Evolutionary conservation across 495 filamentous ascomycete species (phyloP), one percentile per base, ranked within the genome.

Genomic region (Venustampulla echinocandica): DNA sequence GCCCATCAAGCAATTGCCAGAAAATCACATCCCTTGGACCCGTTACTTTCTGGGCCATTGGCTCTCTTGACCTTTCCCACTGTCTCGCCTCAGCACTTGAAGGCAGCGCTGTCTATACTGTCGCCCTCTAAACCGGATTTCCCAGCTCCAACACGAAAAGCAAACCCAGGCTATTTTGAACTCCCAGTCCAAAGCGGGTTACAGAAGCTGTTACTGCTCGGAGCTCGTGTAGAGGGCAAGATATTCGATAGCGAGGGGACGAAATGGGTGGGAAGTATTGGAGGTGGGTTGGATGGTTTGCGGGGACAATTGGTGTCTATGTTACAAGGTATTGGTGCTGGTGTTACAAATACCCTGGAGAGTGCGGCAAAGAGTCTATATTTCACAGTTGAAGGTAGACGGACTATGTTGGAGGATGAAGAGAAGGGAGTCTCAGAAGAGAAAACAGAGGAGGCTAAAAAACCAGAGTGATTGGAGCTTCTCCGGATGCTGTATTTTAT

Each of bases 221-320:
- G 87, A 45, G 89, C 89, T 14, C 74, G 92, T 44, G 77, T 95
- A 19, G 77, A 81, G 54, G 84, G 83, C 49, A 78, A 76, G 66
- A 83, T 88, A 35, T 87, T 97, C 56, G 93, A 98, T 65, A 58
- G 73, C 22, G 80, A 81, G 14, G 81, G 85, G 52, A 69, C 85
- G 46, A 83, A 80, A 61, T 92, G 86, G 85, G 77, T 97, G 42
- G 86, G 84, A 33, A 74, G 78, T n/a, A 85, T 97, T 58, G 73
- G 83, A 55, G 83, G 82, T 42, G 89, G 89, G 10, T 60, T 95
- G 47, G 87, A 90, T 22, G 81, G 82, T 15, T 69, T 97, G 53
- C 75, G 90, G 47, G 84, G 78, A 22, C 83, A 93, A 70, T 69
- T 99, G 51, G 80, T 95, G 21, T 65, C 60, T 52, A 74, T 90